Percentiles rank a stretch among this genome's conserved stretches.
Conservation (phyloP, 192 early-diverging fungal genomes). For the Dissophora ornata region DNA sequence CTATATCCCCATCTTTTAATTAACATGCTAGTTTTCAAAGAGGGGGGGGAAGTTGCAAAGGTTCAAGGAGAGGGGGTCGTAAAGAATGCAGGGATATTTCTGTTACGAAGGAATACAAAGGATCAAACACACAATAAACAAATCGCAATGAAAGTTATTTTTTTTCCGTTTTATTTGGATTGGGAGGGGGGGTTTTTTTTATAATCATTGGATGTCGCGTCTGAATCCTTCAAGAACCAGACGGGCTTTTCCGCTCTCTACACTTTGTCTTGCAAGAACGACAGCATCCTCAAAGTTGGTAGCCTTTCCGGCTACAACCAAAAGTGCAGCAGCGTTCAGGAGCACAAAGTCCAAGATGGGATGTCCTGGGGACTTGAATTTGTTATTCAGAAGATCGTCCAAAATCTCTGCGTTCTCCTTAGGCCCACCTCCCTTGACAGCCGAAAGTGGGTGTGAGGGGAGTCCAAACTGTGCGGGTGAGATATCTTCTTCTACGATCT, state of each 20-base stretch:
- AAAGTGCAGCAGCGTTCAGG: conserved; percentile 89
- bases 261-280: conserved; percentile 75
- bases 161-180: background rate
- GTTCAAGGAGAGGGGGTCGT: no score
- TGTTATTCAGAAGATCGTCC: conserved; percentile 71
- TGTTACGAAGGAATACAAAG: no score
- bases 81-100: no score
- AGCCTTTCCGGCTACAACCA: conserved; percentile 84
- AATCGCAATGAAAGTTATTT: no score
- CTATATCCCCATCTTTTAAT: conserved; percentile 92
- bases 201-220: conserved; percentile 54
- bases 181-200: no score
- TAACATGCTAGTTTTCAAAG: no score
- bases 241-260: conserved; percentile 77
- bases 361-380: conserved; percentile 64
- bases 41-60: no score
- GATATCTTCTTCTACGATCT: conserved; percentile 72
- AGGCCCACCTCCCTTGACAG: conserved; percentile 77
- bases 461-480: conserved; percentile 93
- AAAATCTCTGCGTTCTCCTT: conserved; percentile 82
- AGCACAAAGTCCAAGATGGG: conserved; percentile 93
- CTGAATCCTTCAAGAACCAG: conserved; percentile 72
- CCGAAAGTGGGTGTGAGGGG: conserved; percentile 71
- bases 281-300: conserved; percentile 81
- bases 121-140: no score